Evolutionary conservation across 2,329 filamentous ascomycete genomes (phyloP), one percentile per base, ranked within the genome.

Genomic region (Aspergillus calidoustus): DNA sequence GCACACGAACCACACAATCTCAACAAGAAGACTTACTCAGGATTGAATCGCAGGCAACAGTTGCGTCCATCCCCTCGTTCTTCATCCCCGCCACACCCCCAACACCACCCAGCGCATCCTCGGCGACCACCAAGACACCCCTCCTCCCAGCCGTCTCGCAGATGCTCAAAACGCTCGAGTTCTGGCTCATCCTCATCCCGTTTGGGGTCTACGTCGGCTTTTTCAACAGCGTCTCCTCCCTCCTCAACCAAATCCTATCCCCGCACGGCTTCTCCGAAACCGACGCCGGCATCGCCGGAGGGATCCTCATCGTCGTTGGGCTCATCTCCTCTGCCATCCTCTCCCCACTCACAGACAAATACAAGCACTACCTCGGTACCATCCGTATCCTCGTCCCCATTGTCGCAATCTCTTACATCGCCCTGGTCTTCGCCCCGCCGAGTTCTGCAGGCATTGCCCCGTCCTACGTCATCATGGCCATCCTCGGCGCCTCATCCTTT

Each of bases 161-260:
- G 22, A 79, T 96, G 49, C 72, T 83, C 51, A 74, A 72, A 34
- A 91, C 87, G 5, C 81, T 85, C 19, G 89, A 94, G 73, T 90
- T 96, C 77, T 96, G 89, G 84, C 84, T 97, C 65, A 79, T 97
- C 66, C 81, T 93, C 64, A 71, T 93, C 62, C 89, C 93, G n/a
- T 98, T 94, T 79, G 80, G 86, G 66, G 78, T 93, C 70, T 97
- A 93, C 76, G 91, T 97, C 64, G 93, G 91, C 70, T 89, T 95
- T 80, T 99, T 99, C 87, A 98, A 98, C 83, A 90, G 90, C 68
- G 82, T 93, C 67, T 96, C 93, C 54, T 91, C 91, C 1, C 86
- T 98, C 1, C 84, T 98, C 9, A 96, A 94, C 80, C 94, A 97
- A 74, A 91, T 98, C 74, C 86, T 98, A 66, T 82, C 86, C 44